A percentile compares a stretch with the other conserved stretches of the same genome.
These are phyloP conservation scores for Pseudogymnoascus sp. DNA, from an alignment of 2,329 filamentous ascomycete species.

Conservation along the genomic window DNA sequence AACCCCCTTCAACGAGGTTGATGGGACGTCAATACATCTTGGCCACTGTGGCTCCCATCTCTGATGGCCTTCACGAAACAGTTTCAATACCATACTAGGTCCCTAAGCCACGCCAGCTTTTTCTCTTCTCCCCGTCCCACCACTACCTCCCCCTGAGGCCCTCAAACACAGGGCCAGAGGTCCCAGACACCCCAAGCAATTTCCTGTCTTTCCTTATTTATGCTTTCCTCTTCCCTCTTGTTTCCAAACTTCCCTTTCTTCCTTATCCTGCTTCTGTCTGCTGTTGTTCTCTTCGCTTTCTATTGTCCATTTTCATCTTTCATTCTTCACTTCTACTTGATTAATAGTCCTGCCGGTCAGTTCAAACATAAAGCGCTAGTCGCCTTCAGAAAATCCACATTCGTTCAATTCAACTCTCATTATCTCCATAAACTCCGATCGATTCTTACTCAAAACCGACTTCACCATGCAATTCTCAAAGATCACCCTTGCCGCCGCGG, in stretches of 20 bases:
- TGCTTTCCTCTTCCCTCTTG: constrained; percentile 9
- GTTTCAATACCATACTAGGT: constrained; percentile 5
- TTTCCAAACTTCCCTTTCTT: constrained; percentile 8
- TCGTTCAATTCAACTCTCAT: background rate
- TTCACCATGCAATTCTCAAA: background rate
- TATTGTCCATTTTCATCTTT: constrained; percentile 9
- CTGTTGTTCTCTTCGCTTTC: constrained; percentile 6
- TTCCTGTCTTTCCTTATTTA: constrained; percentile 4
- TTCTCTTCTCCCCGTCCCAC: background rate
- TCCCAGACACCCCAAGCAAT: background rate
- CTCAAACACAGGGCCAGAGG: background rate
- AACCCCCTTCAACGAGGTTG: background rate
- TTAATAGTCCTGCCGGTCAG: constrained; percentile 11
- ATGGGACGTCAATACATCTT: background rate
- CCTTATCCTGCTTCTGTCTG: constrained; percentile 2
- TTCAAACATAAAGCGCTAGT: constrained; percentile 11
- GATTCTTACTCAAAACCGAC: background rate
- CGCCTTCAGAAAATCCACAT: constrained; percentile 4
- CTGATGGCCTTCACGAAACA: constrained; percentile 3
- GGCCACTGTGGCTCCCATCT: background rate
- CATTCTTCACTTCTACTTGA: constrained; percentile 6
- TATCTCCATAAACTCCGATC: background rate
- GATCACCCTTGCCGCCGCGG: background rate
- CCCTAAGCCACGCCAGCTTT: constrained; percentile 5
- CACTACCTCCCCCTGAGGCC: background rate